These are phyloP conservation scores for Avena insularis DNA, from an alignment of 176 grass and related monocot species.

Conservation along the genomic window DNA sequence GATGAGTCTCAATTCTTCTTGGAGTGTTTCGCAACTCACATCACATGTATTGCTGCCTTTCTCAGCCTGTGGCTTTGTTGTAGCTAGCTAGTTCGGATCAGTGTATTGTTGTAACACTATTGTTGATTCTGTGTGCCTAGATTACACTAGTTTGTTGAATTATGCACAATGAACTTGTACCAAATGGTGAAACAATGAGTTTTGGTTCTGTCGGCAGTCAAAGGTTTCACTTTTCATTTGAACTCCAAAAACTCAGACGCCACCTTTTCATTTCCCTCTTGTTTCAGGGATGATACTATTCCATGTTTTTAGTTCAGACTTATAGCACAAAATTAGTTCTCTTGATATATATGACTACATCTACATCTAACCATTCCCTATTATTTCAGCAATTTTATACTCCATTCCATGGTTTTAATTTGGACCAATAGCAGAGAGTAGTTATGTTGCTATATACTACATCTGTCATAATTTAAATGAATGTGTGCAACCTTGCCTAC, in stretches of 20 bases:
- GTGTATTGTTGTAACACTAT: slow-evolving; percentile 16
- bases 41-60: slow-evolving; percentile 10
- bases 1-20: slow-evolving; percentile 24
- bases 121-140: slow-evolving; percentile 16
- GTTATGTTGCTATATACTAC: no score
- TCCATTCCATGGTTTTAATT: no score
- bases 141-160: slow-evolving; percentile 47
- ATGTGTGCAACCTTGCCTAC: not conserved
- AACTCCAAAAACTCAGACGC: no score
- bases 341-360: no score
- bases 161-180: slow-evolving; percentile 33
- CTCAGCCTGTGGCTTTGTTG: slow-evolving; percentile 29
- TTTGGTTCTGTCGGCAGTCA: not conserved
- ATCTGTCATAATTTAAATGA: not conserved
- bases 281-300: no score
- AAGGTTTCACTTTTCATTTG: no score
- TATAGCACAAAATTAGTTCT: no score
- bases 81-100: slow-evolving; percentile 32
- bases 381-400: no score
- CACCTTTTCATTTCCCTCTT: no score
- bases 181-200: not conserved
- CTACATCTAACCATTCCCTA: no score
- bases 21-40: slow-evolving; percentile 25
- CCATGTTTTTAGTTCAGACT: no score
- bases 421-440: no score